Evolutionary conservation across 2,329 filamentous ascomycete species (phyloP).

Genomic region (Aspergillus tubingensis): DNA sequence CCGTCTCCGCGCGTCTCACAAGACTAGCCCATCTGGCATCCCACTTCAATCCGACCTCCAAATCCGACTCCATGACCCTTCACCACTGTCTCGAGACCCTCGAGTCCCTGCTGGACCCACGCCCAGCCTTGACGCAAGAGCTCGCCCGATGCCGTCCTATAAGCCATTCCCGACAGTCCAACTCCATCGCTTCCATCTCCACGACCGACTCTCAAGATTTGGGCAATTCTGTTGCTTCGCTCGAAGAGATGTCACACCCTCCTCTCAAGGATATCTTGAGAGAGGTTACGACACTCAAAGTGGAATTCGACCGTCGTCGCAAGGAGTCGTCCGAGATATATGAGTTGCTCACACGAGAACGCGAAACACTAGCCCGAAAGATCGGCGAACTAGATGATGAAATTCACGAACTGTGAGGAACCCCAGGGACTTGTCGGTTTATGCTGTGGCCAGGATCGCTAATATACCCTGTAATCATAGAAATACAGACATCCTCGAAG

Average conservation of each 20-base stretch:
- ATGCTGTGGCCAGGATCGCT: neutral
- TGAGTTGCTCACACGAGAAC: constrained; percentile 59
- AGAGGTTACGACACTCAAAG: constrained; percentile 29
- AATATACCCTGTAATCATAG: constrained; percentile 17
- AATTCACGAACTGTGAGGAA: constrained; percentile 57
- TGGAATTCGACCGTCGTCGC: constrained; percentile 30
- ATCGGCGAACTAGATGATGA: constrained; percentile 63
- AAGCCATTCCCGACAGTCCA: constrained; percentile 5
- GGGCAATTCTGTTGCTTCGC: neutral
- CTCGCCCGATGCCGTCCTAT: constrained; percentile 21
- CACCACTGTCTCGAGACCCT: constrained; percentile 42
- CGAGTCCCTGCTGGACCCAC: constrained; percentile 34
- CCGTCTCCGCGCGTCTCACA: constrained; percentile 29
- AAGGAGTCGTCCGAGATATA: constrained; percentile 59
- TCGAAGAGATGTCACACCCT: constrained; percentile 13
- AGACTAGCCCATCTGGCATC: constrained; percentile 36
- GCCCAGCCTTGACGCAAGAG: constrained; percentile 22
- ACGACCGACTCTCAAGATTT: neutral
- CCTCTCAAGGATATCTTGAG: constrained; percentile 27
- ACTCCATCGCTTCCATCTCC: neutral
- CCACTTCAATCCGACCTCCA: constrained; percentile 26
- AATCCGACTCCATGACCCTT: constrained; percentile 32
- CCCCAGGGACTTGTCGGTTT: neutral
- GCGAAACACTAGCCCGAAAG: constrained; percentile 59
- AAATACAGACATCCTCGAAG: constrained; percentile 34